Evolutionary conservation across 2,329 filamentous ascomycete species (phyloP).

Genomic region (Penicillium sp.): DNA sequence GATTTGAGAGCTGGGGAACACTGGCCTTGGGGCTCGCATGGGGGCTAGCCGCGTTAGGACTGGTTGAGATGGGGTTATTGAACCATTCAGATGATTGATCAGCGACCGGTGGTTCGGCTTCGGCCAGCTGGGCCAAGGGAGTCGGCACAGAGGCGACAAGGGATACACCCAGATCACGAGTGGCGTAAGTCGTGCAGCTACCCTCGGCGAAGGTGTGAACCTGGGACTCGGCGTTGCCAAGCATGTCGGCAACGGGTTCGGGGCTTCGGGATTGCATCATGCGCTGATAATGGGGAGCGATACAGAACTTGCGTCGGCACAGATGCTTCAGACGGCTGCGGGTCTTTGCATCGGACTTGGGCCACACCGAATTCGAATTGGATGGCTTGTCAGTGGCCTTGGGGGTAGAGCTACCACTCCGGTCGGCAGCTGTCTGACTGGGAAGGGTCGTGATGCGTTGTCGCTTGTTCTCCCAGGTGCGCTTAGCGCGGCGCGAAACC

Average conservation of each 20-base stretch:
- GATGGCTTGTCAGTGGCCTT: constrained; percentile 38
- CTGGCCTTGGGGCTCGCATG: constrained; percentile 3
- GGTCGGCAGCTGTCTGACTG: constrained; percentile 26
- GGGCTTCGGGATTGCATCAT: constrained; percentile 64
- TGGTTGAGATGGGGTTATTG: constrained; percentile 37
- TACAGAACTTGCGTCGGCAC: constrained; percentile 64
- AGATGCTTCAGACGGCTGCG: constrained; percentile 62
- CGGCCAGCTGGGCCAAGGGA: constrained; percentile 40
- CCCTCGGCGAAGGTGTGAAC: constrained; percentile 26
- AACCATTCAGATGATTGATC: constrained; percentile 39
- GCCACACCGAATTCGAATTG: constrained; percentile 54
- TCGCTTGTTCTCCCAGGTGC: constrained; percentile 61
- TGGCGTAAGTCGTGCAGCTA: constrained; percentile 42
- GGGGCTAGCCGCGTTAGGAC: constrained; percentile 16
- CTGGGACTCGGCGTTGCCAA: constrained; percentile 35
- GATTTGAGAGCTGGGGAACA: constrained; percentile 8
- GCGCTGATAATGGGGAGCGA: constrained; percentile 67
- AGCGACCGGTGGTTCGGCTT: constrained; percentile 33
- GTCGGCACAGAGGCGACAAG: constrained; percentile 37
- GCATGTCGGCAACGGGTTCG: constrained; percentile 57
- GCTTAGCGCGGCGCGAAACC: constrained; percentile 64
- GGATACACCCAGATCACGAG: constrained; percentile 50
- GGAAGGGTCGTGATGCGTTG: constrained; percentile 27
- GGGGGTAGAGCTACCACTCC: constrained; percentile 54
- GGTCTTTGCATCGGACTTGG: constrained; percentile 62